phyloP scores from a whole-genome alignment of 2,329 filamentous ascomycete species.

The Colletotrichum plurivorum region DNA sequence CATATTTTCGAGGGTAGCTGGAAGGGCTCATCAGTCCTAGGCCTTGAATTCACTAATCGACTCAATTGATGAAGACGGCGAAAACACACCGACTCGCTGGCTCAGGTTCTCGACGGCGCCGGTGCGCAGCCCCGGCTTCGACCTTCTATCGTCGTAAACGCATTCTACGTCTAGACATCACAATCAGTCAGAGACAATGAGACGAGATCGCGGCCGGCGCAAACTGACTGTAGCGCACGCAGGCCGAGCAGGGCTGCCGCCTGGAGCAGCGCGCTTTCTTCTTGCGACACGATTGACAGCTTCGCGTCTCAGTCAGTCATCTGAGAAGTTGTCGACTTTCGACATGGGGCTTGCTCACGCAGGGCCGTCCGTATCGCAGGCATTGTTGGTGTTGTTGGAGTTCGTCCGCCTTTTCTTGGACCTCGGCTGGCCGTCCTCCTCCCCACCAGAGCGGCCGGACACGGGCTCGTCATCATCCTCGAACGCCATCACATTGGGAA shows the following conservation, averaged over 20 bases:
- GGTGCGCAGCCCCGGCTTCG: constrained; percentile 51
- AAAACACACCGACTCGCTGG: constrained; percentile 44
- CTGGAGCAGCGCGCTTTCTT: constrained; percentile 61
- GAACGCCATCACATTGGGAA: neutral
- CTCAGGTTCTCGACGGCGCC: constrained; percentile 53
- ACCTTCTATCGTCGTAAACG: constrained; percentile 50
- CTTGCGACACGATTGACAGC: constrained; percentile 58
- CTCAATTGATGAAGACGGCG: neutral
- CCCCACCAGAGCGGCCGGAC: constrained; percentile 24
- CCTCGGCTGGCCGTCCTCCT: constrained; percentile 16
- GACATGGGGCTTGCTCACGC: neutral
- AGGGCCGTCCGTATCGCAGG: constrained; percentile 11
- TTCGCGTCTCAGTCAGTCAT: constrained; percentile 12
- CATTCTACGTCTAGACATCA: constrained; percentile 45
- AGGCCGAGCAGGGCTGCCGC: constrained; percentile 59
- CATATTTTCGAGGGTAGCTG: constrained; percentile 52
- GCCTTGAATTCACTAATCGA: too few relatives aligned
- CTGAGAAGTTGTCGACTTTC: too few relatives aligned
- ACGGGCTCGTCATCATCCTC: constrained; percentile 24
- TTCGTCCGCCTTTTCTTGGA: constrained; percentile 23
- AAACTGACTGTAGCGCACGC: constrained; percentile 49
- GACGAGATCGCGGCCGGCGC: too few relatives aligned
- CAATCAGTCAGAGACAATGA: neutral
- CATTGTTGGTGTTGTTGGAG: constrained; percentile 17
- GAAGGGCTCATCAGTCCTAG: too few relatives aligned